Evolutionary conservation across 2,329 filamentous ascomycete species (phyloP), one percentile per base, ranked within the genome.

Genomic region (Aciculosporium take): DNA sequence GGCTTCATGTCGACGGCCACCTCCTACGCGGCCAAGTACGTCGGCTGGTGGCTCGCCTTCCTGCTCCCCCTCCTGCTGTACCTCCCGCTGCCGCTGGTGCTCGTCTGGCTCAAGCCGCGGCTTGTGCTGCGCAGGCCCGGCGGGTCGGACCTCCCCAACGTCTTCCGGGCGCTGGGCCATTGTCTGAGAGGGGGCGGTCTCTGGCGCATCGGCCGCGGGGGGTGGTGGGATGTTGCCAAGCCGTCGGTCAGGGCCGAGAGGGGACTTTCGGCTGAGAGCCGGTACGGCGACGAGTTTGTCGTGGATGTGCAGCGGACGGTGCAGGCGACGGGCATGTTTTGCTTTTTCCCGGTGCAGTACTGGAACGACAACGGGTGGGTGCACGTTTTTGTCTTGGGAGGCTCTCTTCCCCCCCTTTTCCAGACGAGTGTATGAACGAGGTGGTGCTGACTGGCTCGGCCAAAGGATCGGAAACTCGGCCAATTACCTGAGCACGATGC

Each of bases 261-360:
- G 53, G 58, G 50, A 58, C 66, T 51, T 63, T 45, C 47, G 0
- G 68, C 63, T 58, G 79, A 80, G 64, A 66, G 64, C 3, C 39
- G 45, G 13, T 81, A 79, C 48, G 74, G 76, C 33, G 76, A 81
- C 49, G 71, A 70, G 28, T 79, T 77, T 65, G 78, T 85, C 39
- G 74, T 76, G 50, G 77, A 83, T 49, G 71, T 79, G 12, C 65
- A 66, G 41, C 74, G 78, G 53, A 66, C 63, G 0, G 60, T 60
- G 52, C 49, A 59, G 21, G 64, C 63, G 5, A 59, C 59, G n/a
- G 53, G 60, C 43, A 59, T 67, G 53, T 61, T 63, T 51, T 52
- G 63, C 21, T 65, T 64, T 47, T 57, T 64, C 25, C 63, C 63
- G 5, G 52, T 66, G 5, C 64, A 59, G 49, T 53, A 51, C 43